phyloP scores from a whole-genome alignment of 1,284 basidiomycete genomes.

The Ceratorhiza oryzae-sativae region DNA sequence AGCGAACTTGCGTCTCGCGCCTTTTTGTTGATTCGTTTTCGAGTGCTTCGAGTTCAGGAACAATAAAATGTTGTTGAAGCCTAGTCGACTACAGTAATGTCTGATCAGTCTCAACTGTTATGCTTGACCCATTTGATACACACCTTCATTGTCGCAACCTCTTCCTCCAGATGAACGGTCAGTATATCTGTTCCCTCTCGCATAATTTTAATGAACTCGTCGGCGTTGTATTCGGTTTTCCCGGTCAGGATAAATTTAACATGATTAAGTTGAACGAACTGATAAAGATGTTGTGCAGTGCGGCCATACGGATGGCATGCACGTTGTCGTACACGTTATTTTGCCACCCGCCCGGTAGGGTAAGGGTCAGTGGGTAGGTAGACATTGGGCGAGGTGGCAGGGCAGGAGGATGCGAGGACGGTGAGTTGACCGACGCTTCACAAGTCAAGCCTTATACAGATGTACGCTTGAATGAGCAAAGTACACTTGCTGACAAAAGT shows the following conservation, averaged over 20 bases:
- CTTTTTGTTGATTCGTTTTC: conserved; percentile 7
- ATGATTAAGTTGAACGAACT: conserved; percentile 7
- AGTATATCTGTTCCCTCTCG: conserved; percentile 10
- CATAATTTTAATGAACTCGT: not conserved
- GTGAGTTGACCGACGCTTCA: too few relatives aligned
- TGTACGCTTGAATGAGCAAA: too few relatives aligned
- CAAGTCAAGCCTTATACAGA: too few relatives aligned
- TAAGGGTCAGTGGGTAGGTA: conserved; percentile 6
- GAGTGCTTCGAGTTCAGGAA: conserved; percentile 7
- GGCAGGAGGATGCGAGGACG: too few relatives aligned
- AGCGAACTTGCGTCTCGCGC: not conserved
- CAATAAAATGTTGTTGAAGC: conserved; percentile 9
- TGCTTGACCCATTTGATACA: too few relatives aligned
- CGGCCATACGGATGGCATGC: conserved; percentile 29
- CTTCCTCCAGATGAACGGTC: conserved; percentile 9
- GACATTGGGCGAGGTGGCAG: too few relatives aligned
- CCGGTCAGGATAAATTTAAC: not conserved
- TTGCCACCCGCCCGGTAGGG: conserved; percentile 10
- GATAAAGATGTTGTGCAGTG: conserved; percentile 27
- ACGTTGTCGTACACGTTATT: conserved; percentile 1
- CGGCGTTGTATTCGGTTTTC: conserved; percentile 6
- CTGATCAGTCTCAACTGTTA: too few relatives aligned
- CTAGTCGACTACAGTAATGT: not conserved
- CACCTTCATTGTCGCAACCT: conserved; percentile 1
- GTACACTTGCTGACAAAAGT: too few relatives aligned